Conservation (phyloP, 2,329 filamentous ascomycete genomes). For the Macrophomina phaseolina region DNA sequence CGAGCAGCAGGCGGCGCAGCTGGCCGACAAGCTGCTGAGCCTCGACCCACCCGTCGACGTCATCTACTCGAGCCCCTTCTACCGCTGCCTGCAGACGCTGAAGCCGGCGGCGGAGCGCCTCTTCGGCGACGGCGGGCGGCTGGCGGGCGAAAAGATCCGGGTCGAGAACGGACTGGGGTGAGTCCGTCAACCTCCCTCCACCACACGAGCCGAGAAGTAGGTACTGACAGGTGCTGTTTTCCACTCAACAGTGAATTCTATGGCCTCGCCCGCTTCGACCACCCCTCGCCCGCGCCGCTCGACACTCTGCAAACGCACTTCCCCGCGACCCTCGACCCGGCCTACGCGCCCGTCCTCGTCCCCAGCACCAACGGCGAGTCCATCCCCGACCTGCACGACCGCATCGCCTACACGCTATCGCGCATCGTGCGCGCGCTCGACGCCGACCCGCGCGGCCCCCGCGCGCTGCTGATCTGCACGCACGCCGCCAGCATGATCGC, state of each 20-base stretch:
- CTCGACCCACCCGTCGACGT: constrained; percentile 71
- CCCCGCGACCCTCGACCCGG: constrained; percentile 61
- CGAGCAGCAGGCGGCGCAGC: constrained; percentile 79
- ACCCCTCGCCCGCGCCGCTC: constrained; percentile 76
- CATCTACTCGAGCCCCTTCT: constrained; percentile 68
- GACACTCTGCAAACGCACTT: constrained; percentile 70
- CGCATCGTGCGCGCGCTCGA: constrained; percentile 77
- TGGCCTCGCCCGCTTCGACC: constrained; percentile 81
- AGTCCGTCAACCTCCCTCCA: constrained; percentile 27
- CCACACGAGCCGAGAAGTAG: too few relatives aligned
- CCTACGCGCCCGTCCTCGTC: constrained; percentile 67
- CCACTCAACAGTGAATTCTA: constrained; percentile 77
- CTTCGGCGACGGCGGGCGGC: constrained; percentile 35
- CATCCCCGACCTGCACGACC: constrained; percentile 78
- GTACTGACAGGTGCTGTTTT: too few relatives aligned
- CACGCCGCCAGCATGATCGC: constrained; percentile 92
- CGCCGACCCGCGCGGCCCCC: constrained; percentile 64
- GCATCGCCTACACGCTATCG: constrained; percentile 72
- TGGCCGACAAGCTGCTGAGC: constrained; percentile 68
- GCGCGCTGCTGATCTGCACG: constrained; percentile 78
- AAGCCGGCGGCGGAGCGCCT: constrained; percentile 43
- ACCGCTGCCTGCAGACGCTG: constrained; percentile 47
- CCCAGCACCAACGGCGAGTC: constrained; percentile 80
- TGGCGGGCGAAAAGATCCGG: constrained; percentile 49
- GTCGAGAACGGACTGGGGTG: constrained; percentile 61